Conservation (phyloP, 495 filamentous ascomycete species). For the Aspergillus campestris region DNA sequence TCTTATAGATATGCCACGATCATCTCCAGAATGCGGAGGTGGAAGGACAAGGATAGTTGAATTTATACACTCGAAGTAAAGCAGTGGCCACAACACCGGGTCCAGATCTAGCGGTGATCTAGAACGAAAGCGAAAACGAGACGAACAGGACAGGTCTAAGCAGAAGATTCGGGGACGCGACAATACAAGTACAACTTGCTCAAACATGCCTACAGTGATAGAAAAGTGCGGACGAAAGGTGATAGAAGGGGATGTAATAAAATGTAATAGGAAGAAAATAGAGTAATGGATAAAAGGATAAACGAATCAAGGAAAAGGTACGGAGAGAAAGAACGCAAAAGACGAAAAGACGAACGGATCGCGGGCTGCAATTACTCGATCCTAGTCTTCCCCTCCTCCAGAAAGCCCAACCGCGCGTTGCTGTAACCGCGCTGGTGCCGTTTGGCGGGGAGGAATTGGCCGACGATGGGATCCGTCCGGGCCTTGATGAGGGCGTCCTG, state of each 20-base stretch:
- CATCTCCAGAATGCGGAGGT: no score
- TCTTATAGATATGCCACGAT: no score
- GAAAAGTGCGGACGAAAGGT: neutral
- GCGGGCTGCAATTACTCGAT: conserved; percentile 51
- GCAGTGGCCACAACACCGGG: no score
- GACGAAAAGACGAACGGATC: conserved; percentile 5
- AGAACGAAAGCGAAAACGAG: no score
- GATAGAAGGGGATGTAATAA: conserved; percentile 1
- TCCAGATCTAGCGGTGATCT: no score
- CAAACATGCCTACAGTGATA: neutral
- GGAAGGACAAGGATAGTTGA: no score
- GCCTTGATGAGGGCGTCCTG: conserved; percentile 76
- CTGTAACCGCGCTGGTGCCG: conserved; percentile 71
- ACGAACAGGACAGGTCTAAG: no score
- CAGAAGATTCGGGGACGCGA: no score
- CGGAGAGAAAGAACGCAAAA: conserved; percentile 2
- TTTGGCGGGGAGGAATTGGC: conserved; percentile 50
- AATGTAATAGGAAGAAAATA: conserved; percentile 2
- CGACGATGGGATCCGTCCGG: conserved; percentile 66
- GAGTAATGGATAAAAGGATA: conserved; percentile 7
- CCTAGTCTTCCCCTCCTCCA: conserved; percentile 96
- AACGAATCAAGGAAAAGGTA: conserved; percentile 6
- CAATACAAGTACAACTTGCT: no score
- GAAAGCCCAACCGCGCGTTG: conserved; percentile 64
- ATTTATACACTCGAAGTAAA: no score